Percentiles rank a stretch among this genome's conserved stretches.
phyloP scores from a whole-genome alignment of 768 basidiomycete species.

The Mycena indigotica region DNA sequence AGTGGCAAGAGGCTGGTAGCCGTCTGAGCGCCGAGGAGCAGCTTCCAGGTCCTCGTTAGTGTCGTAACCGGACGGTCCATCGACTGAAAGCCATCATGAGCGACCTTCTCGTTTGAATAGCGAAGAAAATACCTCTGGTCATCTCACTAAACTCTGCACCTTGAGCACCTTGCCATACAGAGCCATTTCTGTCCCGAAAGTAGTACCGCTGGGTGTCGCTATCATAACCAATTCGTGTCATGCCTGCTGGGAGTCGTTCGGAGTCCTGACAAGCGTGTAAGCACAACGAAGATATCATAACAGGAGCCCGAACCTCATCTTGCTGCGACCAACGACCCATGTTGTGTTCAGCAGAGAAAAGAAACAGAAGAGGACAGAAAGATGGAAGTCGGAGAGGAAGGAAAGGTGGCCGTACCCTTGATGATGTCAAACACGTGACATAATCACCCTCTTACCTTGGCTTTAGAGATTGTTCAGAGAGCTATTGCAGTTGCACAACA shows the following conservation, averaged over 20 bases:
- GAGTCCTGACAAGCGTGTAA: constrained; percentile 43
- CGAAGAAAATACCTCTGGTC: constrained; percentile 41
- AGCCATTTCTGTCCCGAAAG: constrained; percentile 60
- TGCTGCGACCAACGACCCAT: constrained; percentile 39
- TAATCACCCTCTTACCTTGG: no score
- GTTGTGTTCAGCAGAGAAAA: background rate
- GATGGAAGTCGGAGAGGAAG: background rate
- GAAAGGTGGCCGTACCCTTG: background rate
- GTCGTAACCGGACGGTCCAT: constrained; percentile 20
- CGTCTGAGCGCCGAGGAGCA: constrained; percentile 53
- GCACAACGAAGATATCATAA: background rate
- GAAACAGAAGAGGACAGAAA: background rate
- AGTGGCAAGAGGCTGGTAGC: constrained; percentile 55
- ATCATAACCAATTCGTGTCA: constrained; percentile 77
- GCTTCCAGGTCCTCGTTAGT: constrained; percentile 57
- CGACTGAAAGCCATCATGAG: constrained; percentile 7
- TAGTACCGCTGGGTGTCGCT: constrained; percentile 67
- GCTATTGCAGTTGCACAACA: no score
- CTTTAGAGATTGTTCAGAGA: no score
- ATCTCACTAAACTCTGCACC: constrained; percentile 66
- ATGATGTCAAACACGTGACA: background rate
- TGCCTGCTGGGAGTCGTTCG: constrained; percentile 54
- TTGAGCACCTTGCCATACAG: constrained; percentile 57
- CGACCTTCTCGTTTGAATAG: background rate
- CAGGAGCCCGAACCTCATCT: constrained; percentile 40